Evolutionary conservation across 306 rosid genomes (phyloP), one percentile per base, ranked within the genome.

Genomic region (Vigna hirtella): DNA sequence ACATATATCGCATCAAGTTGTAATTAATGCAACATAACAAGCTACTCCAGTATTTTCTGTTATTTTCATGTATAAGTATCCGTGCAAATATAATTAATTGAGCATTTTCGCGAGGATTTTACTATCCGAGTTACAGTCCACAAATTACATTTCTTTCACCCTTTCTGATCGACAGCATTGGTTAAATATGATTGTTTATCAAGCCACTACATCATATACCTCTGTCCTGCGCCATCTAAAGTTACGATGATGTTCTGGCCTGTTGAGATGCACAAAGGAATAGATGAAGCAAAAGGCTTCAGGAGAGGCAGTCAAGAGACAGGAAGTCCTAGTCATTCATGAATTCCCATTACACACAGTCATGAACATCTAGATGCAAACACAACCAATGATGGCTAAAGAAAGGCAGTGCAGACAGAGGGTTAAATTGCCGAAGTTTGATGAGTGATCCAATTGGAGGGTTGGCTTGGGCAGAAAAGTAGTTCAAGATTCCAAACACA

Each of bases 321-420:
- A 55, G 7, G 32, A 18, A 55, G 62, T 56, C 32, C 62, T 86
- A 43, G 8, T 20, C 61, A 55, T 20, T 20, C 30, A 55, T 8
- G 61, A 9, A 55, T 20, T 55, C 15, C 26, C 11, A 13, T 9
- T 20, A 20, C 30, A 53, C 57, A 52, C 20, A 26, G 15, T 55
- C 61, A 18, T 20, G 30, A 55, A 18, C 30, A 20, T 20, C 10
- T 20, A 11, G 15, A 55, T 55, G 30, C 61, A 55, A 53, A 53
- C 20, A 9, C 59, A 24, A 53, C 32, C 1, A 9, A 20, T 8
- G 7, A 9, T 55, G 30, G 20, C 17, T 6, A 53, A 53, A 52
- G 5, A 49, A 7, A 7, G 30, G 14, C 3, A 53, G 28, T 53
- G 3, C 28, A 53, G 61, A 53, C 14, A 53, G 61, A 53, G 13